Conservation (phyloP, 176 grass and related monocot species). For the Tillandsia fasciculata region DNA sequence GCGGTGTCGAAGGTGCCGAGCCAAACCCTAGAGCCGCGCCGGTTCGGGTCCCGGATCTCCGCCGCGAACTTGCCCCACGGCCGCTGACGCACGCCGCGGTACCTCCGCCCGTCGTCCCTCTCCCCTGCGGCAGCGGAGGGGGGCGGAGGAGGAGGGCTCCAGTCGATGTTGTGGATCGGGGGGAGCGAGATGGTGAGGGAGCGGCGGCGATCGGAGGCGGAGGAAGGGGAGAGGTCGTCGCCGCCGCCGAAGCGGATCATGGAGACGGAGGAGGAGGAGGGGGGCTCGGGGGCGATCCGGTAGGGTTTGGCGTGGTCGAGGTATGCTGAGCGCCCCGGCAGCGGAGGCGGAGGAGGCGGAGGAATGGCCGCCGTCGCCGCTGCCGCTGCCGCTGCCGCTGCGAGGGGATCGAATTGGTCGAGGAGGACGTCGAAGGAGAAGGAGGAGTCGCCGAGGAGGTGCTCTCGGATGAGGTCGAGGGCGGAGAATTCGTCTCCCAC, state of each 20-base stretch:
- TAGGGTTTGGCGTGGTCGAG: background rate
- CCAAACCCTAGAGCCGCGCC: slow-evolving; percentile 69
- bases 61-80: slow-evolving; percentile 93
- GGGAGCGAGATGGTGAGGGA: slow-evolving; percentile 4
- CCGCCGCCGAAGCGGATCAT: background rate
- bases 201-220: background rate
- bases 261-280: background rate
- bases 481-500: background rate
- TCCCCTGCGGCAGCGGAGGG: background rate
- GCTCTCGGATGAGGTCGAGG: background rate
- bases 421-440: background rate
- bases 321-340: background rate
- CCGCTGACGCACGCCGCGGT: slow-evolving; percentile 74
- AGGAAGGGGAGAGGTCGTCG: background rate
- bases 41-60: slow-evolving; percentile 82
- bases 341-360: background rate
- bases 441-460: background rate
- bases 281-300: background rate
- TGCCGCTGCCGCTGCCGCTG: background rate
- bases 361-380: background rate
- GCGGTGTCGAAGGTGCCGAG: slow-evolving; percentile 88
- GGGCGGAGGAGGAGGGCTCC: background rate
- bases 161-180: background rate
- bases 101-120: slow-evolving; percentile 22
- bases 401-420: background rate